Conservation (phyloP, 177 flowering plant species). For the Vitis hybrid region DNA sequence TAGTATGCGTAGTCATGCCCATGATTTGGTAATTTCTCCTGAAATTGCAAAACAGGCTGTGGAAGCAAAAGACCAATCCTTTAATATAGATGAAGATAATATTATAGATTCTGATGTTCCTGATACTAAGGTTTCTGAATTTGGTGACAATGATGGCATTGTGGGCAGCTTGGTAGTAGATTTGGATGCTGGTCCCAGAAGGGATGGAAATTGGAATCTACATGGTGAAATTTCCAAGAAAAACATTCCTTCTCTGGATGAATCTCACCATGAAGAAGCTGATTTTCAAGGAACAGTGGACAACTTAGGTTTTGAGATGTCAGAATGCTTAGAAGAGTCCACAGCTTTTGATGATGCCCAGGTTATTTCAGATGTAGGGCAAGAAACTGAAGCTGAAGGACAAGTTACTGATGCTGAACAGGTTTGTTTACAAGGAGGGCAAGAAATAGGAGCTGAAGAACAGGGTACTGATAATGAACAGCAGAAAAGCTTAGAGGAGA, state of each 20-base stretch:
- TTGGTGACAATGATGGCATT: not conserved
- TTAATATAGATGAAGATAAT: not conserved
- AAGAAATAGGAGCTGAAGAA: conserved; percentile 21
- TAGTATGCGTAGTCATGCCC: not conserved
- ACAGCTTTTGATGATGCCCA: not conserved
- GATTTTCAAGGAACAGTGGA: not conserved
- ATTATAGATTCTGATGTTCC: not conserved
- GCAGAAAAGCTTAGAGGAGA: conserved; percentile 13
- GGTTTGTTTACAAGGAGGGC: conserved; percentile 6
- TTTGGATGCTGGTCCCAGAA: not conserved
- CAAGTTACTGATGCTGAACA: conserved; percentile 12
- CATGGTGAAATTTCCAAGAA: not conserved
- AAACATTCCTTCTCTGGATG: not conserved
- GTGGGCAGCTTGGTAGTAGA: not conserved
- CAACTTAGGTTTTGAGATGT: not conserved
- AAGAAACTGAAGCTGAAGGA: conserved; percentile 11
- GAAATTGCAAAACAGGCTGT: not conserved
- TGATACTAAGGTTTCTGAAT: not conserved
- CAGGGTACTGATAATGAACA: conserved; percentile 12
- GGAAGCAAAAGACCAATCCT: not conserved
- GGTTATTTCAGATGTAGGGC: conserved; percentile 8
- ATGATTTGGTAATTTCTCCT: not conserved
- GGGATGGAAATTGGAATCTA: not conserved
- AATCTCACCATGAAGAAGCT: not conserved
- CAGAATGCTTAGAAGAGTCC: not conserved